Conservation (phyloP, 2,329 filamentous ascomycete species). For the Fusarium bulbicola region DNA sequence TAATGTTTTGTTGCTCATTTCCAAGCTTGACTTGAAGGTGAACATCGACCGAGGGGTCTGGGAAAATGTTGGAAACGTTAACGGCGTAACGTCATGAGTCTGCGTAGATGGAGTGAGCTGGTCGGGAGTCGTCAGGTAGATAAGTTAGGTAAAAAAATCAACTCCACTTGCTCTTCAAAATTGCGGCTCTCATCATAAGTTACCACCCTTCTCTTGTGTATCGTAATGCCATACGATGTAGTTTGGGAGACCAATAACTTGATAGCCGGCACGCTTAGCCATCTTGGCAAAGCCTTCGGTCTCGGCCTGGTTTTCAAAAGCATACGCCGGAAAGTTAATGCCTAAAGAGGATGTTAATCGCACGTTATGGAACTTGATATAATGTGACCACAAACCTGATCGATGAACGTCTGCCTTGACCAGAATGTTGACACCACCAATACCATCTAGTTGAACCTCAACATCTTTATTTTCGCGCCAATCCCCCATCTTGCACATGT, state of each 20-base stretch:
- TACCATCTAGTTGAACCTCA: conserved; percentile 91
- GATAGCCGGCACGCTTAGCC: conserved; percentile 94
- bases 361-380: background rate
- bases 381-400: conserved; percentile 69
- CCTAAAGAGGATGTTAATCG: conserved; percentile 60
- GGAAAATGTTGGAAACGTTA: conserved; percentile 31
- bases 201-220: conserved; percentile 92
- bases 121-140: background rate
- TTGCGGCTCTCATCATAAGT: conserved; percentile 59
- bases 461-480: conserved; percentile 92
- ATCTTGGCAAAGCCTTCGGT: conserved; percentile 99
- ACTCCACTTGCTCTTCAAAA: background rate
- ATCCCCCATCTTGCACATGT: conserved; percentile 92
- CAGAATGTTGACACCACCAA: conserved; percentile 96
- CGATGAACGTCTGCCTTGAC: conserved; percentile 98
- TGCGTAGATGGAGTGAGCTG: conserved; percentile 13
- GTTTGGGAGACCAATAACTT: conserved; percentile 91
- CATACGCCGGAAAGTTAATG: conserved; percentile 96
- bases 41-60: background rate
- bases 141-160: background rate
- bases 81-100: conserved; percentile 33
- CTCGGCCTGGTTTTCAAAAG: conserved; percentile 98
- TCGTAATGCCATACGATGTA: conserved; percentile 99
- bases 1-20: background rate
- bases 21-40: conserved; percentile 7